Evolutionary conservation across 2,329 filamentous ascomycete genomes (phyloP).

Genomic region (Penicillium griseofulvum): DNA sequence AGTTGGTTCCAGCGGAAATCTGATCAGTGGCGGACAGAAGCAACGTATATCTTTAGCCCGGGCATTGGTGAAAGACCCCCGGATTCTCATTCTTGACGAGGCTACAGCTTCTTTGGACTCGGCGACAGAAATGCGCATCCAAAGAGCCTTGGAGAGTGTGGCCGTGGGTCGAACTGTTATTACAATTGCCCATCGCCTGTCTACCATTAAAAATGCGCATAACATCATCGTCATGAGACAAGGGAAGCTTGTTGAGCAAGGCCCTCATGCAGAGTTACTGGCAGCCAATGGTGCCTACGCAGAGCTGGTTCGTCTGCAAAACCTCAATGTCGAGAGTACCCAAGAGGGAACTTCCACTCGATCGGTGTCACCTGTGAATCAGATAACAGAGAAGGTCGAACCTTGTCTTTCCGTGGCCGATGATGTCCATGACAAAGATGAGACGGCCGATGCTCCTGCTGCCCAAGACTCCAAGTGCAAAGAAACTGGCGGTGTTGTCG

Average conservation of each 20-base stretch:
- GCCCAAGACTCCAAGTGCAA: not conserved
- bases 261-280: conserved; percentile 40
- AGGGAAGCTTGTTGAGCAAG: conserved; percentile 48
- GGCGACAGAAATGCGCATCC: conserved; percentile 24
- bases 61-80: conserved; percentile 67
- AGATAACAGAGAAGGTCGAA: conserved; percentile 3
- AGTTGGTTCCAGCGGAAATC: conserved; percentile 70
- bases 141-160: conserved; percentile 7
- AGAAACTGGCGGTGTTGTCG: not conserved
- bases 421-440: not conserved
- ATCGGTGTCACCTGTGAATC: conserved; percentile 1
- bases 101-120: conserved; percentile 63
- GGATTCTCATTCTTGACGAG: conserved; percentile 78
- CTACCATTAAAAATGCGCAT: conserved; percentile 15
- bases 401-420: not conserved
- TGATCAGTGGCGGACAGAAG: conserved; percentile 73
- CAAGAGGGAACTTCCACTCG: not conserved
- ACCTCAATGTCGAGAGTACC: not conserved
- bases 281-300: conserved; percentile 9
- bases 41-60: conserved; percentile 78
- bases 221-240: conserved; percentile 16
- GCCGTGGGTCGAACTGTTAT: conserved; percentile 49
- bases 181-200: conserved; percentile 29
- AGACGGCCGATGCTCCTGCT: not conserved
- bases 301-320: conserved; percentile 5